phyloP scores from a whole-genome alignment of 169 alveolate species.

The Theileria orientalis region DNA sequence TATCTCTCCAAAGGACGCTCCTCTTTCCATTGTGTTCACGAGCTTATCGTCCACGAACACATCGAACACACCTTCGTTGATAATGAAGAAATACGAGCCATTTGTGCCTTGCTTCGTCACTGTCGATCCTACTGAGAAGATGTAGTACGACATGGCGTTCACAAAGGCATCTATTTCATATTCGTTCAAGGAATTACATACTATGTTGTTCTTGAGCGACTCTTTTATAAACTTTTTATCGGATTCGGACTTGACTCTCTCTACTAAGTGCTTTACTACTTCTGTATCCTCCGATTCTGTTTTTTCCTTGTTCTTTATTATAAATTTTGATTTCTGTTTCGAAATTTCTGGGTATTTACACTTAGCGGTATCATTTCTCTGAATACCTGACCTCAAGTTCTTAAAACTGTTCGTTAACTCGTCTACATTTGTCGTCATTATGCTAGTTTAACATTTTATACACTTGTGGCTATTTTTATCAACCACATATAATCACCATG shows the following conservation, averaged over 20 bases:
- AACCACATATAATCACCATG: neutral
- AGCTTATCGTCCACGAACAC: slow-evolving; percentile 86
- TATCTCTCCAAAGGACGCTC: slow-evolving; percentile 97
- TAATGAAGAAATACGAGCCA: slow-evolving; percentile 85
- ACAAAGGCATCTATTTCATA: slow-evolving; percentile 84
- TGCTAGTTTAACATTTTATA: slow-evolving; percentile 11
- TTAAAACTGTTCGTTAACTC: slow-evolving; percentile 23
- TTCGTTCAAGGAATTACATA: slow-evolving; percentile 83
- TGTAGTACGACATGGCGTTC: slow-evolving; percentile 83
- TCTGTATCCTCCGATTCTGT: slow-evolving; percentile 42
- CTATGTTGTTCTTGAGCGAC: slow-evolving; percentile 81
- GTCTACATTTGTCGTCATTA: slow-evolving; percentile 24
- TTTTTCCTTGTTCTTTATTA: slow-evolving; percentile 1
- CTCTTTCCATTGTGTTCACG: slow-evolving; percentile 86
- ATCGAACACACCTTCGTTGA: slow-evolving; percentile 82
- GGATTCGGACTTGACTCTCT: slow-evolving; percentile 74
- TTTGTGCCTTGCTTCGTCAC: slow-evolving; percentile 84
- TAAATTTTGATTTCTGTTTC: slow-evolving; percentile 31
- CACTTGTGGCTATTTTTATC: neutral
- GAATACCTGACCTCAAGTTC: neutral
- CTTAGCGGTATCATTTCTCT: neutral
- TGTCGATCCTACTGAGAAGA: slow-evolving; percentile 78
- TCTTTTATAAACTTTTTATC: slow-evolving; percentile 77
- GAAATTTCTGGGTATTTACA: slow-evolving; percentile 3
- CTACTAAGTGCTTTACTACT: slow-evolving; percentile 55